Evolutionary conservation across 768 basidiomycete genomes (phyloP), one percentile per base, ranked within the genome.

Genomic region (Lactarius tabidus): DNA sequence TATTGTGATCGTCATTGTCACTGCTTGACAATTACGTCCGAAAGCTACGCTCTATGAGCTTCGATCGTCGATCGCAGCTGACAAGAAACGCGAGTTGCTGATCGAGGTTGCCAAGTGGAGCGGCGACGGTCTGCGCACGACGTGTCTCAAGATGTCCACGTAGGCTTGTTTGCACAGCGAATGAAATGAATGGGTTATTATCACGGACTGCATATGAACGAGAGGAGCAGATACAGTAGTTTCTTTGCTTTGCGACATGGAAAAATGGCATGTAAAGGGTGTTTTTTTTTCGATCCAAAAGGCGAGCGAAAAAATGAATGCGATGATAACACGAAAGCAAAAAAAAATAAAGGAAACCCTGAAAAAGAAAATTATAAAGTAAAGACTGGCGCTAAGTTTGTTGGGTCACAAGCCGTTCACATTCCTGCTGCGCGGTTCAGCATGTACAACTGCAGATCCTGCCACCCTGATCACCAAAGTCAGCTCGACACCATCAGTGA

Each of bases 1-100:
- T 8, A 18, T 10, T 23, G 1, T 26, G 14, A 23, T 2, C n/a
- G 45, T 14, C 12, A 6, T 26, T 10, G 3, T 26, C 23, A 15
- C 62, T 23, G n/a, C 17, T 45, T 33, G 12, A 48, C 56, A 9
- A 59, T 60, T 12, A 15, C 12, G 20, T 43, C 41, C 45, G 35
- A 45, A 57, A 92, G 91, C 91, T 1, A 93, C 92, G 1, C 75
- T 94, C 31, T 93, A 93, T 70, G 91, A 94, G 72, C 82, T 94
- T 55, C 86, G 86, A 31, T 90, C 91, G 2, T 79, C 85, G 1
- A 82, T 84, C 1, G 87, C 89, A 2, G 80, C 84, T 60, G 87
- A 90, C 65, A 91, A 89, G 75, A 94, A 93, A 74, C 84, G 85
- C 51, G 83, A 85, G 28, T 77, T 93, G 36, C 77, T 93, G 33